phyloP scores from a whole-genome alignment of 306 rosid species.

The Citrullus colocynthis region DNA sequence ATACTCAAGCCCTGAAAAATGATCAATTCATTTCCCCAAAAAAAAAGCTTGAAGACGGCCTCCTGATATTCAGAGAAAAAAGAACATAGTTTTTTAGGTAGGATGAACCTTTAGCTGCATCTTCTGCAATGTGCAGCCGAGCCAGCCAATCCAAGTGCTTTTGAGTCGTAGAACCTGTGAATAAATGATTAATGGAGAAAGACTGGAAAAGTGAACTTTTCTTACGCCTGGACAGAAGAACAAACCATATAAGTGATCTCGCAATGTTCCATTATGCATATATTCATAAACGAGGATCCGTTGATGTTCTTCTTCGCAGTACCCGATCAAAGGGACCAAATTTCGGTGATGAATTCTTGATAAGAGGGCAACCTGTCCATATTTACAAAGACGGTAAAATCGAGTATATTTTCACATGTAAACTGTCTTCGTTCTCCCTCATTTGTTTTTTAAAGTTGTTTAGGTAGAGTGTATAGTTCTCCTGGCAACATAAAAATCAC shows the following conservation, averaged over 20 bases:
- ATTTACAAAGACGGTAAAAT: neutral
- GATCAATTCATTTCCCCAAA: neutral
- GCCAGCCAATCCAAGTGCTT: slow-evolving; percentile 62
- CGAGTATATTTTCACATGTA: slow-evolving; percentile 5
- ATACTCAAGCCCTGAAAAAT: slow-evolving; percentile 71
- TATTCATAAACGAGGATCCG: slow-evolving; percentile 79
- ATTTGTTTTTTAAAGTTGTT: neutral
- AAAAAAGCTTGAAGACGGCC: slow-evolving; percentile 14
- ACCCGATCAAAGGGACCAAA: slow-evolving; percentile 94
- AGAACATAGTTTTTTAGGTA: neutral
- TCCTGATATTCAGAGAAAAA: slow-evolving; percentile 8
- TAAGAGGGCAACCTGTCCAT: slow-evolving; percentile 74
- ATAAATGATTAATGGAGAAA: slow-evolving; percentile 14
- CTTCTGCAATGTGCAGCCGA: slow-evolving; percentile 88
- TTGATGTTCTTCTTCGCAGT: slow-evolving; percentile 84
- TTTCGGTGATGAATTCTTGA: slow-evolving; percentile 96
- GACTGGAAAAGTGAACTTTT: neutral
- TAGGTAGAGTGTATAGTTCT: neutral
- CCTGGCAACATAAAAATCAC: neutral
- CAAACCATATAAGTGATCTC: slow-evolving; percentile 77
- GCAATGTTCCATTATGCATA: slow-evolving; percentile 91
- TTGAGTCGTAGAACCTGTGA: slow-evolving; percentile 41
- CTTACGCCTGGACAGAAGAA: slow-evolving; percentile 8
- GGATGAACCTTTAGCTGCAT: slow-evolving; percentile 77
- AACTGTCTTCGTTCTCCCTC: neutral